A percentile compares a stretch with the other conserved stretches of the same genome.
phyloP scores from a whole-genome alignment of 148 eudicot species.

The Nyssa sinensis region DNA sequence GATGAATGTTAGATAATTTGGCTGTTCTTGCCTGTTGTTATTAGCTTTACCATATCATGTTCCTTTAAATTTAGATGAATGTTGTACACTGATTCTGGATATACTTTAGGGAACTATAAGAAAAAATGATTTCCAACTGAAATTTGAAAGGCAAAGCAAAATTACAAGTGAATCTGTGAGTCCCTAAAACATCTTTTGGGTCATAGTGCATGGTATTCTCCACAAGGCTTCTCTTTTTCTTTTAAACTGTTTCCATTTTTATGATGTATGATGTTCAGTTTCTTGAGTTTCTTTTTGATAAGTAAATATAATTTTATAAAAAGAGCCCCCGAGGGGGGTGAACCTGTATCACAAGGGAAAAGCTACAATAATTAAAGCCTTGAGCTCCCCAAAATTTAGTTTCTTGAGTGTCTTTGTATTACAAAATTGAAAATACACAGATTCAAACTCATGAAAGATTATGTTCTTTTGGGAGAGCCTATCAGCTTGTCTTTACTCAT shows the following conservation, averaged over 20 bases:
- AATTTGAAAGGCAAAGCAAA: neutral
- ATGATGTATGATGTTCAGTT: too few relatives aligned
- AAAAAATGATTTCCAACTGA: neutral
- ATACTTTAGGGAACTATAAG: neutral
- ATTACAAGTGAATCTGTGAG: neutral
- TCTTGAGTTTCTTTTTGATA: too few relatives aligned
- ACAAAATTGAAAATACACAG: neutral
- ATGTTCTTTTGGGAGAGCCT: neutral
- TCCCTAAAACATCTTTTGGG: too few relatives aligned
- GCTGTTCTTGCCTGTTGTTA: neutral
- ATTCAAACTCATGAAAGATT: neutral
- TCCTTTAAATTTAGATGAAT: neutral
- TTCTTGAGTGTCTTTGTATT: neutral
- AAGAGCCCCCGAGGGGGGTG: too few relatives aligned
- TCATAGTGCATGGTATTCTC: too few relatives aligned
- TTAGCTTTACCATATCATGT: neutral
- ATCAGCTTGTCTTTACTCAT: neutral
- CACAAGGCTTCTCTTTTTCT: neutral
- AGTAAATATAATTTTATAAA: too few relatives aligned
- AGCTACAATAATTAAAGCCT: too few relatives aligned
- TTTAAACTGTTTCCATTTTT: too few relatives aligned
- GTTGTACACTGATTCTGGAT: neutral
- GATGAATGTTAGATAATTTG: constrained; percentile 3
- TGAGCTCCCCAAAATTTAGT: too few relatives aligned
- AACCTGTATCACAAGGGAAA: too few relatives aligned